Evolutionary conservation across 2,329 filamentous ascomycete genomes (phyloP).

Genomic region (Aureobasidium mangrovei): DNA sequence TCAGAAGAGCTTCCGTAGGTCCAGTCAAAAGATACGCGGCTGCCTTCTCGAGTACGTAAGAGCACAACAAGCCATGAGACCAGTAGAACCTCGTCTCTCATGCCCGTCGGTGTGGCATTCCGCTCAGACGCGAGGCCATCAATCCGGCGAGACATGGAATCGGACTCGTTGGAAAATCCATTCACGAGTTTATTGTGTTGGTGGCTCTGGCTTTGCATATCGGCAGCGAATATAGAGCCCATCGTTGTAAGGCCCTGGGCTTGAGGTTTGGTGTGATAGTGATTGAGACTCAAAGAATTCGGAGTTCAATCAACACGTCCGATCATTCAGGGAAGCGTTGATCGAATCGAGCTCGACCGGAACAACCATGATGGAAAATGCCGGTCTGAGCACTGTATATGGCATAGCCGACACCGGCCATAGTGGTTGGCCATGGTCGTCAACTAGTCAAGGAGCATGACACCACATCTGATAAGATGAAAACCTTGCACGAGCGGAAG

Average conservation of each 20-base stretch:
- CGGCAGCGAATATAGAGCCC: background rate
- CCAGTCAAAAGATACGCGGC: constrained; percentile 34
- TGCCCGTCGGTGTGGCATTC: constrained; percentile 24
- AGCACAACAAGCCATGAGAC: constrained; percentile 39
- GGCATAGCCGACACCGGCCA: constrained; percentile 5
- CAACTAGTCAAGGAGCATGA: background rate
- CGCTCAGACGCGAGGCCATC: constrained; percentile 22
- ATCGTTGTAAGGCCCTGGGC: background rate
- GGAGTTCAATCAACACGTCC: background rate
- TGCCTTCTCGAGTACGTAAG: constrained; percentile 34
- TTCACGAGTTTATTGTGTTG: background rate
- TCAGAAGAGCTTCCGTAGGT: constrained; percentile 22
- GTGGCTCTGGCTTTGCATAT: background rate
- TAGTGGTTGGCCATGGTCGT: background rate
- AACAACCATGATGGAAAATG: background rate
- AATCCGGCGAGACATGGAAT: constrained; percentile 13
- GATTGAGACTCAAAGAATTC: background rate
- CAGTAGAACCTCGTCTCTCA: constrained; percentile 36
- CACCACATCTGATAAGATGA: constrained; percentile 15
- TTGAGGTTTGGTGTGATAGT: background rate
- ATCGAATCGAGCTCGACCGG: background rate
- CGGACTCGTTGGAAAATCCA: background rate
- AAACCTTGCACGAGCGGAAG: background rate
- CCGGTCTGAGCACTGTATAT: background rate
- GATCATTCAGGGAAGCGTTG: background rate